Base-by-base conservation (phyloP, 768 basidiomycete genomes). In the Aureoboletus auriporus region DNA sequence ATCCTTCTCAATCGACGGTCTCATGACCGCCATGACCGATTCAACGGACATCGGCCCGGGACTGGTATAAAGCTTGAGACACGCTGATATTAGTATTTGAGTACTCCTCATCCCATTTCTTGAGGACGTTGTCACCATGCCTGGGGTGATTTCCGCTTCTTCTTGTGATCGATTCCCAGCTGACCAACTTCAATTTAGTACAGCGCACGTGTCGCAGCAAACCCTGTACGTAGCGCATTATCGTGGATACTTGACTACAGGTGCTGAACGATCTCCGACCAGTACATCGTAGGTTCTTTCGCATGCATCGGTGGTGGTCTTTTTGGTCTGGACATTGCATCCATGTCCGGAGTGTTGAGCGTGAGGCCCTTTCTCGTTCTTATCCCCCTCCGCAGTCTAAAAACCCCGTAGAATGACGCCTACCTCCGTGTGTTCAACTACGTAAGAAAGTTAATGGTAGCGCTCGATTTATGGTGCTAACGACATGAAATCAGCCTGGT, bases 291-390 rank as follows among this genome's bases (percentile, higher is more conserved):
- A 47, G 86, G 86, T 28, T 80, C 83, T 14, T 89, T 89, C 67
- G 86, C 86, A 65, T 89, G 86, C 63, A 87, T 89, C 53, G 86
- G 86, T 33, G 85, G 86, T 55, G 83, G 83, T 42, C 77, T 89
- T 33, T 89, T 88, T 61, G 86, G 86, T 64, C 63, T 89, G 71
- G 86, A 89, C 73, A 86, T 89, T 60, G 84, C 85, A 58, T 88
- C 84, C 61, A 88, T 88, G 86, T 84, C 86, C 43, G 85, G 82
- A 8, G 84, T 88, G 44, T 67, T 88, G 55, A 83, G 63, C 46
- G 79, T 81, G 55, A 51, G 70, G 27, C 26, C 10, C 6, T 48
- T 16, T 28, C 20, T 17, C 26, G 14, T 8, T 6, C 14, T 39
- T 27, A 9, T 45, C 20, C 9, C 8, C 9, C 30, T 1, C 5